A percentile compares a stretch with the other conserved stretches of the same genome.
These are phyloP conservation scores for Biscogniauxia mediterranea DNA, from an alignment of 2,329 filamentous ascomycete species.

Conservation along the genomic window DNA sequence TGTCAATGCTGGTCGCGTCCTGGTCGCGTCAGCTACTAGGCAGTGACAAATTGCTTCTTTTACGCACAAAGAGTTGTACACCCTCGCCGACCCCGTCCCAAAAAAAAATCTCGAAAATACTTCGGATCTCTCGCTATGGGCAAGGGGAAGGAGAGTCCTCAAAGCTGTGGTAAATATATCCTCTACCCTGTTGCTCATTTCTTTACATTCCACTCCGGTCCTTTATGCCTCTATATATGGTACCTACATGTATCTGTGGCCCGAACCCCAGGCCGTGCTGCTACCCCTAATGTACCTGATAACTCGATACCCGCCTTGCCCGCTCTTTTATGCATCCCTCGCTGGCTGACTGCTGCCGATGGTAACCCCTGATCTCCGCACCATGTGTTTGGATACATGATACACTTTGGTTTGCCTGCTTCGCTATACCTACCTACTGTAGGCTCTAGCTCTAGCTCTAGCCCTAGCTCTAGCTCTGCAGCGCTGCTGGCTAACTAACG, in stretches of 20 bases:
- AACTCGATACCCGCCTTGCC: neutral
- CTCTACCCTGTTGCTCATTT: neutral
- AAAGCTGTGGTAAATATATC: neutral
- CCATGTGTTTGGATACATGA: neutral
- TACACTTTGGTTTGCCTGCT: neutral
- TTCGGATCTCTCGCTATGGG: neutral
- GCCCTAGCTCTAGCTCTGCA: constrained; percentile 18
- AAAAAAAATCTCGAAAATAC: too few species aligned
- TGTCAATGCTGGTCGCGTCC: constrained; percentile 3
- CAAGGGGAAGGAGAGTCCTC: neutral
- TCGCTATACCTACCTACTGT: neutral
- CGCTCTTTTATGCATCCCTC: neutral
- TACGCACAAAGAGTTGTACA: neutral
- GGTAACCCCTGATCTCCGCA: neutral
- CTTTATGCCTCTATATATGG: neutral
- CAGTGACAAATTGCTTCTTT: constrained; percentile 11
- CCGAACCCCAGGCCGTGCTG: neutral
- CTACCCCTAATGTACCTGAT: neutral
- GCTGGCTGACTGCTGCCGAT: neutral
- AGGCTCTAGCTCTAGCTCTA: too few species aligned
- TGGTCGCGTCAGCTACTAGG: constrained; percentile 10
- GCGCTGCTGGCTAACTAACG: constrained; percentile 27
- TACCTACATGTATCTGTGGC: neutral
- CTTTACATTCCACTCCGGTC: neutral
- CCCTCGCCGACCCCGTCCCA: too few species aligned